Conservation (phyloP, 345 rosid genomes). For the Raphanus raphanistrum region DNA sequence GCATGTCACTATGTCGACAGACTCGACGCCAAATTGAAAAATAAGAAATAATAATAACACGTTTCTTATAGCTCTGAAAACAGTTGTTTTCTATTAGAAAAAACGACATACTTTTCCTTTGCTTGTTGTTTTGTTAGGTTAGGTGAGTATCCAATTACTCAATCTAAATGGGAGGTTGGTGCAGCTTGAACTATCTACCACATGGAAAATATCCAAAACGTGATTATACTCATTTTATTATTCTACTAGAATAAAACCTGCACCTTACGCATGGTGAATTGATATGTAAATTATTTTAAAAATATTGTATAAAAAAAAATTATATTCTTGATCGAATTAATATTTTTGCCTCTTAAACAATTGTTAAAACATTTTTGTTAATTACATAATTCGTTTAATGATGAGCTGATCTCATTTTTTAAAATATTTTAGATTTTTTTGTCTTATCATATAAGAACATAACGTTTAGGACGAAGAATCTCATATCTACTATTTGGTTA, state of each 20-base stretch:
- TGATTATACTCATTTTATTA: slow-evolving; percentile 1
- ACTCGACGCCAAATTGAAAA: not conserved
- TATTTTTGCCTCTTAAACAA: too few relatives aligned
- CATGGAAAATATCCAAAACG: slow-evolving; percentile 20
- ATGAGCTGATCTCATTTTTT: too few relatives aligned
- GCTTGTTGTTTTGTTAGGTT: not conserved
- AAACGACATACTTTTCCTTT: not conserved
- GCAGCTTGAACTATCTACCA: slow-evolving; percentile 10
- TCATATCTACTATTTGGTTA: too few relatives aligned
- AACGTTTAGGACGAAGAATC: too few relatives aligned
- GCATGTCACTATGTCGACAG: slow-evolving; percentile 3
- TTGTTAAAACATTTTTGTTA: too few relatives aligned
- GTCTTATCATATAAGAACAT: too few relatives aligned
- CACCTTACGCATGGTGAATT: too few relatives aligned
- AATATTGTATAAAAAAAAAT: too few relatives aligned
- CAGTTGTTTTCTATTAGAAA: not conserved
- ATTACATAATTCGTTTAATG: too few relatives aligned
- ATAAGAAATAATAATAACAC: not conserved
- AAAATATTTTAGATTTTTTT: too few relatives aligned
- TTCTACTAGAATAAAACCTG: not conserved
- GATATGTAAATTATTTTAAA: too few relatives aligned
- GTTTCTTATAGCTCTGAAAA: not conserved
- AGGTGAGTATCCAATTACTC: slow-evolving; percentile 21
- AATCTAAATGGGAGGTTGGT: slow-evolving; percentile 29
- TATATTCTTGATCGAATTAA: too few relatives aligned